Base-by-base conservation (phyloP, 331 rosid genomes). In the Quercus tomentella region DNA sequence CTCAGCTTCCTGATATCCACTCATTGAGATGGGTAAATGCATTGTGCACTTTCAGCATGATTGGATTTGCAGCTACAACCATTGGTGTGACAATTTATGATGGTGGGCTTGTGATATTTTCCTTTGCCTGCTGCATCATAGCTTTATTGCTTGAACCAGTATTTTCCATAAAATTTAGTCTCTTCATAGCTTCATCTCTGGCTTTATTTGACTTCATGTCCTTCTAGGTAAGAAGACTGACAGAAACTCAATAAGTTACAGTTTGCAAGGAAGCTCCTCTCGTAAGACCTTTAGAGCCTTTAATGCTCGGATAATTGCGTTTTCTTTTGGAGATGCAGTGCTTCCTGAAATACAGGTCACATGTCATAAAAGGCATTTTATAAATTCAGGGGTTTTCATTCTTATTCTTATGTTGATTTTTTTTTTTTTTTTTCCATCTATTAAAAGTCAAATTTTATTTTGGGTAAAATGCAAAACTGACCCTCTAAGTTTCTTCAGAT, bases 291-390 rank as follows among this genome's bases (percentile, higher is more conserved):
- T 88, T 81, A 79, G 79, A 88, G 97, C 93, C 81, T 90, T 89
- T 77, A 89, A 87, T 82, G 93, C 97, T 58, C 93, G 93, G 20
- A 69, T 82, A 76, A 88, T 90, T 35, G 89, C 91, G 76, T 90
- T 92, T 83, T 90, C 94, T 67, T 92, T 92, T 75, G 97, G 92
- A 70, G 93, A 89, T 89, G 94, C 92, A 69, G 87, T 89, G 90
- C 97, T 90, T 84, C 93, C 92, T 75, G 93, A 92, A 79, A 89
- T 92, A 86, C 93, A 90, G 85, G 92, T 92, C 66, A 33, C 18
- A 33, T 33, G n/a, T 10, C n/a, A 49, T 23, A 15, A 23, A 20
- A 70, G 14, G 9, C 49, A 25, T 22, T 22, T 6, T 5, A 63
- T 1, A 26, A 63, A 30, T 35, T 63, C 11, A 56, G n/a, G 16